Base-by-base conservation (phyloP, 108 stramenopile genomes). In the Craspedostauros australis region DNA sequence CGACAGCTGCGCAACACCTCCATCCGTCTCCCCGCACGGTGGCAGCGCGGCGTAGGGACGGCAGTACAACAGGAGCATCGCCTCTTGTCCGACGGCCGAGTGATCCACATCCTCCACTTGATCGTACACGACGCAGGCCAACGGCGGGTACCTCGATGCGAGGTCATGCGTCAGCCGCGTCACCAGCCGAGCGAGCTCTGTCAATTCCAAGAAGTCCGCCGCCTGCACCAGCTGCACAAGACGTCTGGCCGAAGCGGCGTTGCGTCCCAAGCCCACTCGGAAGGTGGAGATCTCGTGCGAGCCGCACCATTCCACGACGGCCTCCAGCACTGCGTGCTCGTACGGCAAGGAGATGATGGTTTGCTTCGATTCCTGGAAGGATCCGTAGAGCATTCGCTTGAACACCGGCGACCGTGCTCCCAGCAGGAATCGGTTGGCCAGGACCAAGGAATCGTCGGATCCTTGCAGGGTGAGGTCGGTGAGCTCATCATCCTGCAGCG, bases 51-150 rank as follows among this genome's bases (percentile, higher is more conserved):
- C 68, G 54, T 66, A 50, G 31, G 44, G 80, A 50, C 66, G 77
- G 58, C 42, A 59, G 26, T 60, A 50, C 25, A 68, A 54, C 67
- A 60, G 53, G 15, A 47, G 22, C 5, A 51, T 15, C 9, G 67
- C 38, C 23, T 54, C 58, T 32, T 54, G 26, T 2, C 44, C 51
- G n/a, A 68, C 36, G 20, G 39, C 29, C 3, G 46, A 49, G 46
- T n/a, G n/a, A 18, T 46, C 40, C 23, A 51, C 43, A 47, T 66
- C 57, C 5, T 48, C 47, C 32, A 51, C 59, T 72, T 81, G 76
- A 50, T 81, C 80, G 30, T 72, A 81, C 24, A 81, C 59, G 18
- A 70, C 76, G 58, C 80, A 81, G 37, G 80, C 80, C 70, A 81
- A 54, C 4, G 70, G 65, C 25, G 69, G 64, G 34, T 67, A 64